Conservation (phyloP, 805 yeast genomes). For the Hanseniaspora pseudoguilliermondii region DNA sequence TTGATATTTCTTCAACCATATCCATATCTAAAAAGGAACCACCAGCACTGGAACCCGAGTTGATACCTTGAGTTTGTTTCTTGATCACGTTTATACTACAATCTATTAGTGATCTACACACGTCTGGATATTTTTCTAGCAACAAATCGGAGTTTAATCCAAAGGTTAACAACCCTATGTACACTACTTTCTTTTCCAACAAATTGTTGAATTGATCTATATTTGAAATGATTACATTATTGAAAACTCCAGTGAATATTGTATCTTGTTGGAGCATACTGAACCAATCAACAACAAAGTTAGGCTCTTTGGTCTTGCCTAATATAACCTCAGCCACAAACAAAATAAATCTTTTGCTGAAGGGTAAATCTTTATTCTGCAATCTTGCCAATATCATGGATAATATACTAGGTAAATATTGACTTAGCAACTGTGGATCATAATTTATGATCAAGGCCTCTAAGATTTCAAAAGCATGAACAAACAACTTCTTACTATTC, state of each 20-base stretch:
- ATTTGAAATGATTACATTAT: slow-evolving; percentile 31
- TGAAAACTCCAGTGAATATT: slow-evolving; percentile 39
- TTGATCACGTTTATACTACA: slow-evolving; percentile 30
- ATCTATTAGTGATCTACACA: slow-evolving; percentile 34
- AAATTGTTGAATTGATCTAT: slow-evolving; percentile 37
- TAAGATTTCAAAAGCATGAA: slow-evolving; percentile 71
- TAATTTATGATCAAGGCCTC: slow-evolving; percentile 52
- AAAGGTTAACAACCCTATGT: slow-evolving; percentile 38
- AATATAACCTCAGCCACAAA: slow-evolving; percentile 48
- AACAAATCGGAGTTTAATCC: slow-evolving; percentile 27
- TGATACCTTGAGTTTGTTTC: slow-evolving; percentile 19
- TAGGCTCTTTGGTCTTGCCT: slow-evolving; percentile 28
- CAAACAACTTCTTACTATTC: slow-evolving; percentile 71
- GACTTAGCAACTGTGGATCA: slow-evolving; percentile 37
- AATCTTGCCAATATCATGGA: slow-evolving; percentile 65
- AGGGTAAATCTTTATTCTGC: slow-evolving; percentile 72
- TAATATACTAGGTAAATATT: slow-evolving; percentile 58
- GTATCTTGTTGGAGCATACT: slow-evolving; percentile 55
- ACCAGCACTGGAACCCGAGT: slow-evolving; percentile 22
- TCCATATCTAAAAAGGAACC: slow-evolving; percentile 24
- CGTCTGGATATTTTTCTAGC: slow-evolving; percentile 32
- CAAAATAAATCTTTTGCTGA: slow-evolving; percentile 53
- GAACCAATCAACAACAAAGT: slow-evolving; percentile 49
- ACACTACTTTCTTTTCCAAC: slow-evolving; percentile 42
- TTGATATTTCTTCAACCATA: slow-evolving; percentile 56